Percentiles rank a stretch among this genome's conserved stretches.
phyloP scores from a whole-genome alignment of 2,329 filamentous ascomycete genomes.

The Arachnomyces sp. region DNA sequence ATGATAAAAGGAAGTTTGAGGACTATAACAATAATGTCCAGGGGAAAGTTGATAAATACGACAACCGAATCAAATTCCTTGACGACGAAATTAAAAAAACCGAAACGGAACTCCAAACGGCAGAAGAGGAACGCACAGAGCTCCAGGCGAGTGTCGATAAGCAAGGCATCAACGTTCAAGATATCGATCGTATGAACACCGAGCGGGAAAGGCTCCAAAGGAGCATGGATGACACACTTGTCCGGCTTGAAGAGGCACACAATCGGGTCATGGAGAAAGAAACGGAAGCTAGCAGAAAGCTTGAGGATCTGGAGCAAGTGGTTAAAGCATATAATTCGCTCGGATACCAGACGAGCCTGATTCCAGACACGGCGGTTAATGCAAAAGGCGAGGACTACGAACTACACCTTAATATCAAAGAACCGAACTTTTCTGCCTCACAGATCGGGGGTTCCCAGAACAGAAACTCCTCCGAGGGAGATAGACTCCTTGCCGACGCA shows the following conservation, averaged over 20 bases:
- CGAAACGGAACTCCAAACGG: conserved; percentile 64
- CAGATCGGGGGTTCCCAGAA: conserved; percentile 44
- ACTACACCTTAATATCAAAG: conserved; percentile 71
- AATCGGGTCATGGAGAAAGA: conserved; percentile 78
- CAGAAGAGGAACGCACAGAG: conserved; percentile 70
- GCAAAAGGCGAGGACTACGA: conserved; percentile 82
- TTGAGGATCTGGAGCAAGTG: conserved; percentile 85
- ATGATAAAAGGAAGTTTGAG: conserved; percentile 91
- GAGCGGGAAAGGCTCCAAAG: conserved; percentile 91
- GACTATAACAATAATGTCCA: conserved; percentile 83
- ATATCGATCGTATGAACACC: conserved; percentile 97
- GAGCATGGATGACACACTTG: conserved; percentile 68
- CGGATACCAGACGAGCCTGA: conserved; percentile 87
- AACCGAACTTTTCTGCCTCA: conserved; percentile 68
- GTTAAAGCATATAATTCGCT: conserved; percentile 90
- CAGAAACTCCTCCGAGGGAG: conserved; percentile 48
- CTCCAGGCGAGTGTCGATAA: conserved; percentile 84
- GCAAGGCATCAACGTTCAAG: conserved; percentile 91
- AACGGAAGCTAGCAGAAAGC: conserved; percentile 70
- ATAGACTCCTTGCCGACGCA: conserved; percentile 73
- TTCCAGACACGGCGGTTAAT: conserved; percentile 75
- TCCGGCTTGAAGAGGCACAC: conserved; percentile 77
- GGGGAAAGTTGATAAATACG: conserved; percentile 82
- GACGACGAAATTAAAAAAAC: conserved; percentile 80
- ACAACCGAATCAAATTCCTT: conserved; percentile 69